These are phyloP conservation scores for Populus pruinosa DNA, from an alignment of 345 rosid species.

Conservation along the genomic window DNA sequence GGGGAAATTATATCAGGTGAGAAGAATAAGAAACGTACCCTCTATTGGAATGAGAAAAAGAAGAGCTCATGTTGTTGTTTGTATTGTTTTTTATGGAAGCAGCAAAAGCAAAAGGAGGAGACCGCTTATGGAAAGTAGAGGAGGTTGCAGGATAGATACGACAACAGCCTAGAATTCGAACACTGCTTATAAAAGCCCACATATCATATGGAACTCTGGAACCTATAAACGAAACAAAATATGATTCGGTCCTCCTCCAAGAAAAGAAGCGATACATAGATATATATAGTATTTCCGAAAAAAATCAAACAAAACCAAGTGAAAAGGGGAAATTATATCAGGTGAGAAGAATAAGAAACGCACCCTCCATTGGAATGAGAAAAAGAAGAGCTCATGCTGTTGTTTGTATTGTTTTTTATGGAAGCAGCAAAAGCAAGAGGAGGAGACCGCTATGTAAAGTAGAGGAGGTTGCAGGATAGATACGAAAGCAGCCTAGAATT, in stretches of 20 bases:
- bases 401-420: not conserved
- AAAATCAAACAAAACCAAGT: not conserved
- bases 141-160: not conserved
- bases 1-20: too few relatives aligned
- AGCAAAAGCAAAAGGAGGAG: constrained; percentile 6
- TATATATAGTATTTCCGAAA: not conserved
- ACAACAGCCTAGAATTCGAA: constrained; percentile 1
- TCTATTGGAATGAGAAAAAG: constrained; percentile 10
- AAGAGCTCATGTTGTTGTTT: constrained; percentile 13
- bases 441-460: not conserved
- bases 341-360: not conserved
- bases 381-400: constrained; percentile 17
- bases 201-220: not conserved
- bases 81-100: not conserved
- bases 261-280: too few relatives aligned
- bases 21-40: constrained; percentile 1
- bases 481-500: not conserved
- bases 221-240: too few relatives aligned
- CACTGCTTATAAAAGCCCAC: not conserved
- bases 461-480: not conserved
- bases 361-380: constrained; percentile 9
- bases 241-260: too few relatives aligned
- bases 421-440: not conserved
- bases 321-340: too few relatives aligned
- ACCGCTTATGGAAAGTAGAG: not conserved